phyloP scores from a whole-genome alignment of 305 asterid genomes.

The Caryopteris hybrid region DNA sequence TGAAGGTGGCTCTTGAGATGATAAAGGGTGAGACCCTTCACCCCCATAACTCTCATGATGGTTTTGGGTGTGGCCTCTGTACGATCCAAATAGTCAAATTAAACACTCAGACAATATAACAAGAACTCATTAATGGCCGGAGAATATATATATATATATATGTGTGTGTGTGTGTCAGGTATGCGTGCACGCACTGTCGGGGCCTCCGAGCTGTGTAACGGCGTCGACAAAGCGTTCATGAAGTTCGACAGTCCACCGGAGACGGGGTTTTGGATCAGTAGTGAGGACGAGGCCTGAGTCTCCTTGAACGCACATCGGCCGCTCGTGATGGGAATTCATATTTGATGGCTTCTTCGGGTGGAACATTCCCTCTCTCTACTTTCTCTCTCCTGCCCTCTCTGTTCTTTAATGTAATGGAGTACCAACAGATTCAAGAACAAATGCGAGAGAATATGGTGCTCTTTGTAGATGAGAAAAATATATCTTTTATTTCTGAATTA shows the following conservation, averaged over 20 bases:
- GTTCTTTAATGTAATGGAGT: too few species aligned
- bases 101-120: too few species aligned
- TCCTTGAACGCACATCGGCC: conserved; percentile 84
- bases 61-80: conserved; percentile 98
- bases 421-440: conserved; percentile 74
- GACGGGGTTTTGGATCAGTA: conserved; percentile 97
- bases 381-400: conserved; percentile 18
- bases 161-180: too few species aligned
- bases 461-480: conserved; percentile 42
- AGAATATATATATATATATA: too few species aligned
- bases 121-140: too few species aligned
- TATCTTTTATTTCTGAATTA: too few species aligned
- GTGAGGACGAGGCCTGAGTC: conserved; percentile 98
- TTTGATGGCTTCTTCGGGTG: conserved; percentile 58
- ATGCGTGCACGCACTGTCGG: conserved; percentile 83
- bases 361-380: conserved; percentile 72
- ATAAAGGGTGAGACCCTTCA: conserved; percentile 92
- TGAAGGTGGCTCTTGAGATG: conserved; percentile 99
- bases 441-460: conserved; percentile 65
- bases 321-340: conserved; percentile 63
- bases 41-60: conserved; percentile 98
- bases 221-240: conserved; percentile 98
- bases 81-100: not conserved
- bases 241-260: conserved; percentile 96
- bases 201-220: conserved; percentile 97